These are phyloP conservation scores for Sugiyamaella japonica DNA, from an alignment of 1,139 yeast species.

Conservation along the genomic window DNA sequence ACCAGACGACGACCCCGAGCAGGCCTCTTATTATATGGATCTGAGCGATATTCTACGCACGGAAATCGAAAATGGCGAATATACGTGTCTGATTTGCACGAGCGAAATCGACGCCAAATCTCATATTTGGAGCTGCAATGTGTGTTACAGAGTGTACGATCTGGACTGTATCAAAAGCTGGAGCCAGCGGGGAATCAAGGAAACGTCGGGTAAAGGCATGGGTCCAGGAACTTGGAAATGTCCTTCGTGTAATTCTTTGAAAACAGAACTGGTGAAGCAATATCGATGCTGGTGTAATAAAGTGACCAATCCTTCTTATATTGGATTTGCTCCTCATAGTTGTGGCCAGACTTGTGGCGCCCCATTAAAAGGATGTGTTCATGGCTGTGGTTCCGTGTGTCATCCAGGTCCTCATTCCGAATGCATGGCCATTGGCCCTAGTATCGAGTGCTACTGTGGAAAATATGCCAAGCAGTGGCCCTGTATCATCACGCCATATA, in stretches of 20 bases:
- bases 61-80: slow-evolving; percentile 67
- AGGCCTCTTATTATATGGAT: slow-evolving; percentile 26
- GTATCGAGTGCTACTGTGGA: slow-evolving; percentile 75
- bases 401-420: slow-evolving; percentile 89
- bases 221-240: slow-evolving; percentile 65
- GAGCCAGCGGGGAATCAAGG: slow-evolving; percentile 63
- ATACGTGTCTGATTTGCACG: slow-evolving; percentile 81
- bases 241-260: slow-evolving; percentile 73
- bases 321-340: slow-evolving; percentile 71
- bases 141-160: slow-evolving; percentile 78
- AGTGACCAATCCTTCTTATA: slow-evolving; percentile 61
- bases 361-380: slow-evolving; percentile 52
- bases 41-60: slow-evolving; percentile 40
- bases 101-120: slow-evolving; percentile 71
- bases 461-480: slow-evolving; percentile 63
- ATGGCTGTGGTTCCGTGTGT: slow-evolving; percentile 71
- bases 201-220: slow-evolving; percentile 17
- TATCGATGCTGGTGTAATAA: slow-evolving; percentile 94
- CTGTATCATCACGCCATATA: slow-evolving; percentile 70
- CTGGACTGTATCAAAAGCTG: slow-evolving; percentile 77
- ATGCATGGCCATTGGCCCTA: slow-evolving; percentile 78
- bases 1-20: slow-evolving; percentile 11
- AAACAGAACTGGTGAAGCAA: slow-evolving; percentile 53
- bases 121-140: slow-evolving; percentile 69
- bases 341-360: slow-evolving; percentile 83